A percentile compares a stretch with the other conserved stretches of the same genome.
phyloP scores from a whole-genome alignment of 345 rosid genomes.

The Ricinus communis region DNA sequence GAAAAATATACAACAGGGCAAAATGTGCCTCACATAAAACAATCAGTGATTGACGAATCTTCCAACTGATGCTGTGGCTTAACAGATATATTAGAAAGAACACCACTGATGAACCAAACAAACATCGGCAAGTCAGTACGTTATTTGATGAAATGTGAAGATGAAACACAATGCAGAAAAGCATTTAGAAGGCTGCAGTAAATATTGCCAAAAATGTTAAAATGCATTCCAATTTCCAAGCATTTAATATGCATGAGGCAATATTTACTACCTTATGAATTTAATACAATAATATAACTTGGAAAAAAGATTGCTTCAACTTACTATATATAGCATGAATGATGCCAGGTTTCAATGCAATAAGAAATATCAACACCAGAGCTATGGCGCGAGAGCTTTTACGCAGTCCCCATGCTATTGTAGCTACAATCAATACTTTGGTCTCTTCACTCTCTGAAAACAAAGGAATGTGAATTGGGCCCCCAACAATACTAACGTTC shows the following conservation, averaged over 20 bases:
- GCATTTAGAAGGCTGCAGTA: background rate
- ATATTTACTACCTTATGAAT: background rate
- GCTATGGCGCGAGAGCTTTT: conserved; percentile 40
- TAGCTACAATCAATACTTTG: conserved; percentile 44
- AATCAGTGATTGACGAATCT: conserved; percentile 32
- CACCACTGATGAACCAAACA: conserved; percentile 36
- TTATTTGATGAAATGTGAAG: background rate
- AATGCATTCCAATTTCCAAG: background rate
- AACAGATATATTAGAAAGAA: conserved; percentile 42
- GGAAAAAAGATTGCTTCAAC: conserved; percentile 12
- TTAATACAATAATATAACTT: background rate
- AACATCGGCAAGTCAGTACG: conserved; percentile 14
- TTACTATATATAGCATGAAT: conserved; percentile 46
- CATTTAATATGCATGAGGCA: background rate
- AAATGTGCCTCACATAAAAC: conserved; percentile 46
- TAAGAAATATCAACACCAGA: conserved; percentile 33
- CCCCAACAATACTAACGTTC: background rate
- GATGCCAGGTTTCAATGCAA: conserved; percentile 43
- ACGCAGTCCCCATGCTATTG: conserved; percentile 45
- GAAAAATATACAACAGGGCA: conserved; percentile 38
- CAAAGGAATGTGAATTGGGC: conserved; percentile 2
- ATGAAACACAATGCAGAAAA: background rate
- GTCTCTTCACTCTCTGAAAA: conserved; percentile 41
- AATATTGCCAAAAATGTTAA: background rate
- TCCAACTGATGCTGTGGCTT: conserved; percentile 36